Percentiles rank a stretch among this genome's conserved stretches.
These are phyloP conservation scores for Arthrobotrys sinensis DNA, from an alignment of 2,329 filamentous ascomycete genomes.

Conservation along the genomic window DNA sequence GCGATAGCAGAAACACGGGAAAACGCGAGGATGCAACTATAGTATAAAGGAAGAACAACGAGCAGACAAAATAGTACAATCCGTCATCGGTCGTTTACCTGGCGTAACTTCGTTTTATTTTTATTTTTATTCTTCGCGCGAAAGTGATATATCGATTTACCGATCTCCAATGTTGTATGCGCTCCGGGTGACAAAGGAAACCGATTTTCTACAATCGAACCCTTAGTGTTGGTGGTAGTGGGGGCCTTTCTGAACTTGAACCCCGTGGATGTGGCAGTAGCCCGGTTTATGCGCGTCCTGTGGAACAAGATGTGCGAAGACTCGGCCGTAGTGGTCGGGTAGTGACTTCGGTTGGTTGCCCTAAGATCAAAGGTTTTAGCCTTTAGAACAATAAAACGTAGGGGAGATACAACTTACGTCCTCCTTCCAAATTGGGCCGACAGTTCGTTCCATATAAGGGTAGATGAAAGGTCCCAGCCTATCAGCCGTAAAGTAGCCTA, in stretches of 20 bases:
- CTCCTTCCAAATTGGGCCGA: slow-evolving; percentile 45
- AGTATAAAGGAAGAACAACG: too few species aligned
- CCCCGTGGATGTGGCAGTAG: background rate
- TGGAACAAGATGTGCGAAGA: background rate
- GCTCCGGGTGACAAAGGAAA: too few species aligned
- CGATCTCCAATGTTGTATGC: too few species aligned
- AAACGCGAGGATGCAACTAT: too few species aligned
- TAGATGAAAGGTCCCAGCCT: background rate
- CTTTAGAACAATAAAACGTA: background rate
- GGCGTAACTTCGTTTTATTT: too few species aligned
- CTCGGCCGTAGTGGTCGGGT: slow-evolving; percentile 7
- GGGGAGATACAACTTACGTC: slow-evolving; percentile 25
- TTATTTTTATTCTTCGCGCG: too few species aligned
- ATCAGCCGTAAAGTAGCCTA: background rate
- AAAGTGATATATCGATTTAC: too few species aligned
- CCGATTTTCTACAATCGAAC: background rate
- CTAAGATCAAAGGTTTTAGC: slow-evolving; percentile 11
- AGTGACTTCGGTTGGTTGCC: slow-evolving; percentile 25
- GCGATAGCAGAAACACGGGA: too few species aligned
- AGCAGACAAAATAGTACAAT: too few species aligned
- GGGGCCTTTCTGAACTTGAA: background rate
- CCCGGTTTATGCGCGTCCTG: background rate
- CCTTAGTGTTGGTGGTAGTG: too few species aligned
- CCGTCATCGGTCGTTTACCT: too few species aligned
- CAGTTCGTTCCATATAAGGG: background rate